A percentile compares a stretch with the other conserved stretches of the same genome.
These are phyloP conservation scores for Pseudocercospora crystallina DNA, from an alignment of 2,329 filamentous ascomycete species.

Conservation along the genomic window DNA sequence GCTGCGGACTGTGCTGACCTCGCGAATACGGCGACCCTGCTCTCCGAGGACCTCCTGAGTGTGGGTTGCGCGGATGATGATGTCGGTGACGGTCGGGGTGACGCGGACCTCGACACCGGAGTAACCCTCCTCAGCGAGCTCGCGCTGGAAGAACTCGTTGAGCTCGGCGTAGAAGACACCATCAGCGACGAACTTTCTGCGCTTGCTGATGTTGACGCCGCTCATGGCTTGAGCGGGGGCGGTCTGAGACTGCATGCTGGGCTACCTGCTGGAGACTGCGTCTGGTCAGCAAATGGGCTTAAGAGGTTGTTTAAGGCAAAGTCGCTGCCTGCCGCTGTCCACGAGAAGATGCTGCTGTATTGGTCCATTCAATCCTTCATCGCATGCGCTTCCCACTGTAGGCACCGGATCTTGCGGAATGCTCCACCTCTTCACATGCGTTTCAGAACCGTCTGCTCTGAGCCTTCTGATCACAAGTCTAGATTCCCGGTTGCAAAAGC, in stretches of 20 bases:
- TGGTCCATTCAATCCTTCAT: too few species aligned
- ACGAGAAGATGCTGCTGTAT: too few species aligned
- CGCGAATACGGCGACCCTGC: constrained; percentile 99
- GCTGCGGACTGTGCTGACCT: constrained; percentile 42
- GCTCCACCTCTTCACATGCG: too few species aligned
- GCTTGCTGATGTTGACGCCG: constrained; percentile 68
- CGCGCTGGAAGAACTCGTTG: constrained; percentile 99
- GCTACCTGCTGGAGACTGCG: constrained; percentile 18
- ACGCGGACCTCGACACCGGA: constrained; percentile 99
- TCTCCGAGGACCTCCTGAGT: constrained; percentile 99
- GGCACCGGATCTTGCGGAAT: too few species aligned
- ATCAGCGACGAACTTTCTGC: constrained; percentile 74
- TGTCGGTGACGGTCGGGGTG: constrained; percentile 99
- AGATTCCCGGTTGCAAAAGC: too few species aligned
- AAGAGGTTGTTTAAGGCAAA: too few species aligned
- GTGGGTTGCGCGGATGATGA: constrained; percentile 99
- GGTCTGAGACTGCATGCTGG: constrained; percentile 23
- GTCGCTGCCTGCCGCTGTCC: too few species aligned
- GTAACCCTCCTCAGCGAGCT: constrained; percentile 99
- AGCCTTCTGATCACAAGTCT: too few species aligned
- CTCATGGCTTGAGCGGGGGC: constrained; percentile 29
- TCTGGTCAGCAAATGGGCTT: too few species aligned
- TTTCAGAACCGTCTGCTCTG: too few species aligned
- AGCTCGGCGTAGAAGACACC: constrained; percentile 99
- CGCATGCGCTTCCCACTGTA: too few species aligned